These are phyloP conservation scores for Neurospora sp. DNA, from an alignment of 495 filamentous ascomycete species.

Conservation along the genomic window DNA sequence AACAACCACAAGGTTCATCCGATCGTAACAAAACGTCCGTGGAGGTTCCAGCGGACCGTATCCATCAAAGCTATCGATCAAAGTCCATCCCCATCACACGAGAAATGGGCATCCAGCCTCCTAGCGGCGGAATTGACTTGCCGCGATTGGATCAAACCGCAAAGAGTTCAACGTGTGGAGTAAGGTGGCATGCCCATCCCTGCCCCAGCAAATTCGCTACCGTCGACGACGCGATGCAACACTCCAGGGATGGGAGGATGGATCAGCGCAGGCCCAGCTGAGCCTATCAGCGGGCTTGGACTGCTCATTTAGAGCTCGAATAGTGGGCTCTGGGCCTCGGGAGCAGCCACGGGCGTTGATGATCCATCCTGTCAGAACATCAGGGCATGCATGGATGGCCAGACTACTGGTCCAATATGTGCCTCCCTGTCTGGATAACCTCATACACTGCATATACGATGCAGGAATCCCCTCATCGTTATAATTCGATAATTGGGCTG, in stretches of 20 bases:
- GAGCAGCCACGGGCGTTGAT: conserved; percentile 9
- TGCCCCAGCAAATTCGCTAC: not conserved
- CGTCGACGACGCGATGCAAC: not conserved
- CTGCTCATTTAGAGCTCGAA: not conserved
- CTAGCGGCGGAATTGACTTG: not conserved
- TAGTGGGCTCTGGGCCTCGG: conserved; percentile 6
- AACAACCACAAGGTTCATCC: not conserved
- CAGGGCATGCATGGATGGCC: too few relatives aligned
- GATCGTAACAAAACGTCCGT: not conserved
- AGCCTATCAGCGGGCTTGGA: not conserved
- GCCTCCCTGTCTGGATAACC: too few relatives aligned
- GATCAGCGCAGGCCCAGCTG: not conserved
- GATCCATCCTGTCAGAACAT: too few relatives aligned
- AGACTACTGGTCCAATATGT: too few relatives aligned
- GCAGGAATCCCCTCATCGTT: too few relatives aligned
- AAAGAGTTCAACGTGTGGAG: not conserved
- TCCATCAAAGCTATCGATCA: not conserved
- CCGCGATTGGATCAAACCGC: not conserved
- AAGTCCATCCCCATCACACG: not conserved
- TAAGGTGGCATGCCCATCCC: not conserved
- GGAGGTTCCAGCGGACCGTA: not conserved
- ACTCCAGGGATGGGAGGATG: not conserved
- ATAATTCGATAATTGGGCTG: too few relatives aligned
- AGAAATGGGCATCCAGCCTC: not conserved
- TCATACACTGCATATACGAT: too few relatives aligned